phyloP scores from a whole-genome alignment of 140 eudicot species.

The Ambrosia hybrid region DNA sequence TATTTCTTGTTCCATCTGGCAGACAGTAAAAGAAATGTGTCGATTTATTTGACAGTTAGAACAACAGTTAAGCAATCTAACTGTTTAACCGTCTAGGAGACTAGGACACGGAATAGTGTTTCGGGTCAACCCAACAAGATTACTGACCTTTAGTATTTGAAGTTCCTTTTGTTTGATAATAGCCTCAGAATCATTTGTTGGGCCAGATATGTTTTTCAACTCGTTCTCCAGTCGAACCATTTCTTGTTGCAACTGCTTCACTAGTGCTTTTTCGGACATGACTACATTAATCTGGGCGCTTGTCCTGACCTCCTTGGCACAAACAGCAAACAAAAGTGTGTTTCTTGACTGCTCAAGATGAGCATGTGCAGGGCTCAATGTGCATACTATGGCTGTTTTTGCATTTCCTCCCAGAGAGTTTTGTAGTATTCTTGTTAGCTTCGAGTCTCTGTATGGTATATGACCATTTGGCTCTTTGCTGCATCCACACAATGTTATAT shows the following conservation, averaged over 20 bases:
- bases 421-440: constrained; percentile 87
- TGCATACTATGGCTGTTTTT: constrained; percentile 88
- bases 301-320: constrained; percentile 82
- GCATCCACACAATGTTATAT: constrained; percentile 17
- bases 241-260: constrained; percentile 69
- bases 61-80: neutral
- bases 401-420: constrained; percentile 94
- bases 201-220: constrained; percentile 44
- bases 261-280: constrained; percentile 71
- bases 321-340: constrained; percentile 81
- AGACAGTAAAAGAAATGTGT: neutral
- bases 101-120: too few relatives aligned
- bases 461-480: constrained; percentile 82
- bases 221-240: constrained; percentile 64
- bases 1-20: constrained; percentile 82
- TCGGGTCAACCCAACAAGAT: too few relatives aligned
- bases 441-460: constrained; percentile 91
- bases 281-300: constrained; percentile 74
- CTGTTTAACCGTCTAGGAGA: too few relatives aligned
- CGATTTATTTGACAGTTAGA: neutral
- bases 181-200: constrained; percentile 34
- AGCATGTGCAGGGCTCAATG: constrained; percentile 84
- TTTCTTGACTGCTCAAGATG: constrained; percentile 91
- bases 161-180: constrained; percentile 61
- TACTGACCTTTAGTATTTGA: constrained; percentile 66